Evolutionary conservation across 179 eudicot genomes (phyloP), one percentile per base, ranked within the genome.

Genomic region (Monotropa hypopitys): DNA sequence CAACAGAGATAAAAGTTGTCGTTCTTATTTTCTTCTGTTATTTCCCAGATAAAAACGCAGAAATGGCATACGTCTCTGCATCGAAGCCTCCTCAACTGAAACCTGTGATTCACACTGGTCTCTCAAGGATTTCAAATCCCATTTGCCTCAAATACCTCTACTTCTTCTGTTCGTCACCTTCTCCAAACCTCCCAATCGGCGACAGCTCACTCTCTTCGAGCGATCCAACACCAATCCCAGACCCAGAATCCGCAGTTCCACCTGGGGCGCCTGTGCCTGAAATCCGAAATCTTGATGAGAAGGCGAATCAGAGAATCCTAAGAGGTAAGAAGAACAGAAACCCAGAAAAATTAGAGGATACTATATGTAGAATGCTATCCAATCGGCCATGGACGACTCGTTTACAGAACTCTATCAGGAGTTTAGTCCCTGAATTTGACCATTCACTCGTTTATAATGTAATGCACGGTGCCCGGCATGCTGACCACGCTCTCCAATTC

Each of bases 351-450:
- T 1, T 88, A 26, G 96, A 92, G 85, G 90, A 88, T 86, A 68
- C 83, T 21, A 88, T 94, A 9, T 87, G 89, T 82, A 86, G 93
- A 75, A 94, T 94, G 98, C 90, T 94, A 94, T 88, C 92, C 30
- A 94, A 84, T 80, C 82, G 98, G 76, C 91, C 85, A 0, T 94
- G 97, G 98, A 94, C 97, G 1, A 92, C 97, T 70, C 94, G 97
- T 63, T 89, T 94, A 63, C 97, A 94, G 88, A 90, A 94, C 72
- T 90, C 97, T 12, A 91, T 94, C 28, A 87, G 97, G 45, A 86
- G 73, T 59, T 77, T 92, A 77, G 94, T 92, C 9, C 88, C 97
- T 0, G 75, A 80, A 9, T 94, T 92, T 74, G 94, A 90, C 77
- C 84, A 88, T 28, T 35, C 63, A 8, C 82, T 94, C n/a, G 97